Evolutionary conservation across 495 filamentous ascomycete genomes (phyloP).

Genomic region (Lichenothelia convexa): DNA sequence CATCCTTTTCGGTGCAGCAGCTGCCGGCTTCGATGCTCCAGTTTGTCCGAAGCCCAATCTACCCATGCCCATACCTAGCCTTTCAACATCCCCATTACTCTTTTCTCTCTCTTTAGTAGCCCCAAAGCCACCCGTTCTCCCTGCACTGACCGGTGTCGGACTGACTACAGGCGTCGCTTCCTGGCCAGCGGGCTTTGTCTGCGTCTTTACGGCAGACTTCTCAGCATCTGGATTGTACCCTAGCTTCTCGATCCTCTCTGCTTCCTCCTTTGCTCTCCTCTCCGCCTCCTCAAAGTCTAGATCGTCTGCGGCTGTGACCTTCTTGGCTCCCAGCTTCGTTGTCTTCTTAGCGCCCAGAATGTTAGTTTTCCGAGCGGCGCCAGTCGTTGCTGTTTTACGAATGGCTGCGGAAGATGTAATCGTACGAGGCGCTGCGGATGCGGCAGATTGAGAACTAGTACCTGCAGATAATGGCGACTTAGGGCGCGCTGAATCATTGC

Average conservation of each 20-base stretch:
- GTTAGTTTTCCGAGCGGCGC: slow-evolving; percentile 55
- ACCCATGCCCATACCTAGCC: slow-evolving; percentile 78
- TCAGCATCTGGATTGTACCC: slow-evolving; percentile 93
- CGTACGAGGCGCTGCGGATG: slow-evolving; percentile 48
- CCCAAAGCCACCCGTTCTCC: slow-evolving; percentile 37
- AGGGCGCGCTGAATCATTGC: slow-evolving; percentile 51
- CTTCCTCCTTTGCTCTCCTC: slow-evolving; percentile 91
- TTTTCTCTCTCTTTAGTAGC: slow-evolving; percentile 33
- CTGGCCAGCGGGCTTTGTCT: slow-evolving; percentile 30
- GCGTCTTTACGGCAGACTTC: slow-evolving; percentile 26
- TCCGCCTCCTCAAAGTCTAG: slow-evolving; percentile 97
- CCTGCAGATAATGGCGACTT: slow-evolving; percentile 55
- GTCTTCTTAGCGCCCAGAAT: slow-evolving; percentile 85
- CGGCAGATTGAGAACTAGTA: slow-evolving; percentile 25
- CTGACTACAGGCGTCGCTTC: slow-evolving; percentile 39
- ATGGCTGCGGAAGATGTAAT: slow-evolving; percentile 49
- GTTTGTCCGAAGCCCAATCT: slow-evolving; percentile 84
- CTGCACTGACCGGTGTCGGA: slow-evolving; percentile 58
- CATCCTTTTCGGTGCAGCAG: slow-evolving; percentile 47
- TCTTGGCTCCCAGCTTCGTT: slow-evolving; percentile 83
- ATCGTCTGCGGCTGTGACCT: slow-evolving; percentile 48
- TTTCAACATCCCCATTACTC: slow-evolving; percentile 61
- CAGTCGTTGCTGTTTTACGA: slow-evolving; percentile 44
- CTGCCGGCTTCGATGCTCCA: slow-evolving; percentile 38
- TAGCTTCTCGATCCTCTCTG: slow-evolving; percentile 88